Evolutionary conservation across 2,329 filamentous ascomycete species (phyloP), one percentile per base, ranked within the genome.

Genomic region (Keithomyces neogunnii): DNA sequence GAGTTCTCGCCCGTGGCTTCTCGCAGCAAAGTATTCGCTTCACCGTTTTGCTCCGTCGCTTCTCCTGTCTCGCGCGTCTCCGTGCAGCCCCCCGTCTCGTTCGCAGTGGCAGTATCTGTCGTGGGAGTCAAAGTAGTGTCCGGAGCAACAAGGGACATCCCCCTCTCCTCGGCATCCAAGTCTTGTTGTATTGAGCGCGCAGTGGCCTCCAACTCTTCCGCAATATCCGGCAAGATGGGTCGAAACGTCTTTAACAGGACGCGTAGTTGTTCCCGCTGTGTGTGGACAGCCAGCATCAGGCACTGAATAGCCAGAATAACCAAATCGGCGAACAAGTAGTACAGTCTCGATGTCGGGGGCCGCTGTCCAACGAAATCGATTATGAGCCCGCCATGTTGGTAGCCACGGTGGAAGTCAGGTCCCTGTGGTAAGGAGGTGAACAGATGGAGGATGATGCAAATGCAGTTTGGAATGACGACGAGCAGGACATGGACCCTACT

Each of bases 281-380:
- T 72, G 59, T 82, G 80, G 9, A 85, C 75, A 3, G 81, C 73
- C 52, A 86, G 65, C 82, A 86, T 84, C 43, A 85, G 63, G 55
- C 79, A 80, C 63, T 87, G 84, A 11, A 85, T 59, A 1, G 64
- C 66, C 39, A 85, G 59, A 6, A 86, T 72, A 32, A 80, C 59
- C 5, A 78, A 29, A 62, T 87, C 84, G 43, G 81, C 65, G 2
- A 78, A 59, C 4, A 85, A 56, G 45, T 85, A 73, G 48, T 77
- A 74, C 13, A 79, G 59, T 55, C 74, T 74, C 29, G 79, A 82
- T 2, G 75, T 73, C 2, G 83, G 79, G 3, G 82, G 79, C 57
- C 76, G 77, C 63, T 87, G 83, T 11, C 84, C 84, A 57, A 87
- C 73, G 57, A 87, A 83, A 60, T 87, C 84, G 58, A 86, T 76